Evolutionary conservation across 352 stramenopile genomes (phyloP).

Genomic region (Globisporangium canariense): DNA sequence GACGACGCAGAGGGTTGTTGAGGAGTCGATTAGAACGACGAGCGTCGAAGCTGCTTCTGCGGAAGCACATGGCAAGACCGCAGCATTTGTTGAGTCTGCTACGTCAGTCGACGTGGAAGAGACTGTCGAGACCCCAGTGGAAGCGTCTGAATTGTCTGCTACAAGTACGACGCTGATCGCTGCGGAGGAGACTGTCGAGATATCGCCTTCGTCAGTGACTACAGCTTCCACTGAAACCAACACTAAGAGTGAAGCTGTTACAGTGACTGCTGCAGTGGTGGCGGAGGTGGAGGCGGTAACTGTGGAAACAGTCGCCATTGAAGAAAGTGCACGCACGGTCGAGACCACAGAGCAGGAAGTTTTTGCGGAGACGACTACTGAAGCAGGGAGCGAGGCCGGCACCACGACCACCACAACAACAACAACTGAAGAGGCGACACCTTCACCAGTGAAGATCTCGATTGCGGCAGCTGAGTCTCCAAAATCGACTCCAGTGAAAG

Average conservation of each 20-base stretch:
- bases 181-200: slow-evolving; percentile 1
- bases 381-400: not conserved
- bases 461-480: not conserved
- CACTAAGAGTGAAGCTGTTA: not conserved
- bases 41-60: not conserved
- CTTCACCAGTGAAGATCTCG: slow-evolving; percentile 9
- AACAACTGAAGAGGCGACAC: not conserved
- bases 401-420: not conserved
- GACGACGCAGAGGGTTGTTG: not conserved
- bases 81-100: slow-evolving; percentile 16
- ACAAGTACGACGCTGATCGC: not conserved
- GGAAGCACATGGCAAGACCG: not conserved
- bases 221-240: not conserved
- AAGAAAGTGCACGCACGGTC: not conserved
- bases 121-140: not conserved
- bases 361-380: too few species aligned
- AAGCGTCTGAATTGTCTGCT: not conserved
- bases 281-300: not conserved
- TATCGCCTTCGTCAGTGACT: not conserved
- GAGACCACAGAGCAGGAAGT: not conserved
- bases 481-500: slow-evolving; percentile 5
- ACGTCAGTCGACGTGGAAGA: not conserved
- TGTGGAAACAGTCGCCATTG: not conserved
- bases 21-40: not conserved
- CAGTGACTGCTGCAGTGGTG: not conserved